These are phyloP conservation scores for Deinandra increscens DNA, from an alignment of 129 eudicot species.

Conservation along the genomic window DNA sequence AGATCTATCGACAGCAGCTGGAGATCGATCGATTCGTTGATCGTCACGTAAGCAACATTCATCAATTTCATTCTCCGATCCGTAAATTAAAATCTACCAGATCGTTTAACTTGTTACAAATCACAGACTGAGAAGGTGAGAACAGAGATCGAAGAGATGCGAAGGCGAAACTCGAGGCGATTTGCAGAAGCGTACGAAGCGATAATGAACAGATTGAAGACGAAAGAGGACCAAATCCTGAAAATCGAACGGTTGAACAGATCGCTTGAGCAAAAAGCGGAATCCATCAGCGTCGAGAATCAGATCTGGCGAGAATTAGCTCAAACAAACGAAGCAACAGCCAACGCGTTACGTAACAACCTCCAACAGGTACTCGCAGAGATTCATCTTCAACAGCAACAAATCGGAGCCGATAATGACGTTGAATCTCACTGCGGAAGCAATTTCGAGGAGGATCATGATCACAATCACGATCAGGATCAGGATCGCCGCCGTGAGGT, in stretches of 20 bases:
- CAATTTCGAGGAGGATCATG: slow-evolving; percentile 10
- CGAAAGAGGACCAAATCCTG: slow-evolving; percentile 45
- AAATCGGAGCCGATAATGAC: not conserved
- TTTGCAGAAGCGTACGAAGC: slow-evolving; percentile 36
- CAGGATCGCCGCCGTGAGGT: too few relatives aligned
- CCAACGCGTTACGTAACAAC: slow-evolving; percentile 47
- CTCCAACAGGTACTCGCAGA: slow-evolving; percentile 46
- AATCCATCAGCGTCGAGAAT: slow-evolving; percentile 35
- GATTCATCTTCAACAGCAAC: slow-evolving; percentile 25
- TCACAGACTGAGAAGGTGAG: slow-evolving; percentile 47
- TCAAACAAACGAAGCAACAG: slow-evolving; percentile 62
- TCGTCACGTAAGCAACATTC: slow-evolving; percentile 19
- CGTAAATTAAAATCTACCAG: too few relatives aligned
- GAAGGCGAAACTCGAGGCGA: slow-evolving; percentile 33
- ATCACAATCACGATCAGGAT: too few relatives aligned
- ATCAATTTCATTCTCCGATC: not conserved
- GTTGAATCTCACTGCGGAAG: slow-evolving; percentile 24
- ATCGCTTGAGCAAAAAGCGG: slow-evolving; percentile 43
- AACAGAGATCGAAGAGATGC: slow-evolving; percentile 39
- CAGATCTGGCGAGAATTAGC: slow-evolving; percentile 63
- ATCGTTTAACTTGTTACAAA: not conserved
- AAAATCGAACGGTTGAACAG: slow-evolving; percentile 41
- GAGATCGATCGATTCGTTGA: slow-evolving; percentile 23
- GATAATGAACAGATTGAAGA: slow-evolving; percentile 35
- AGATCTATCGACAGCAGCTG: slow-evolving; percentile 29